Evolutionary conservation across 1,139 yeast genomes (phyloP).

Genomic region (Scheffersomyces quercinus): DNA sequence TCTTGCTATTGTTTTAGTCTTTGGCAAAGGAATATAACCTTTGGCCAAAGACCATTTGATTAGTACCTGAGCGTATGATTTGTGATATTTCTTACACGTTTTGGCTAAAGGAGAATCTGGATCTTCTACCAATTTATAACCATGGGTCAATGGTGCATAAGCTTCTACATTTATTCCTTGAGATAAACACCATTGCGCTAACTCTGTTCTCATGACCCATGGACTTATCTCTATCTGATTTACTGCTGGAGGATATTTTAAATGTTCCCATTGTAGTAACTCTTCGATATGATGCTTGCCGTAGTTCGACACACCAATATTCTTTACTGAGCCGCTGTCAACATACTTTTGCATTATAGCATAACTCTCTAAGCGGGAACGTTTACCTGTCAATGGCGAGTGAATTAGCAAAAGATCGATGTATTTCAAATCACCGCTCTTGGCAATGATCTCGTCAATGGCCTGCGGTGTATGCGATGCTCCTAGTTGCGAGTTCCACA

Average conservation of each 20-base stretch:
- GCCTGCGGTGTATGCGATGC: background rate
- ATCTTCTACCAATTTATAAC: conserved; percentile 35
- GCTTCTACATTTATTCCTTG: conserved; percentile 57
- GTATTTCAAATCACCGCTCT: conserved; percentile 21
- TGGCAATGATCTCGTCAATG: background rate
- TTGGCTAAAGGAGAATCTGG: conserved; percentile 6
- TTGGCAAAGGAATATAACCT: conserved; percentile 46
- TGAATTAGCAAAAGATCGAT: conserved; percentile 43
- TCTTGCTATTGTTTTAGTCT: conserved; percentile 28
- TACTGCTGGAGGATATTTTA: conserved; percentile 43
- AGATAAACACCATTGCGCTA: conserved; percentile 28
- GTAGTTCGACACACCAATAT: conserved; percentile 47
- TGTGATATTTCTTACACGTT: conserved; percentile 21
- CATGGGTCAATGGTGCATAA: conserved; percentile 68
- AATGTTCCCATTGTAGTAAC: conserved; percentile 32
- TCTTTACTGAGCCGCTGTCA: conserved; percentile 19
- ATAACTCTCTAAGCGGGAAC: conserved; percentile 40
- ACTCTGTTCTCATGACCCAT: conserved; percentile 41
- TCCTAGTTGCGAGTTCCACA: background rate
- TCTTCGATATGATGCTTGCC: conserved; percentile 42
- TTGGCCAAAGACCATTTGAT: conserved; percentile 41
- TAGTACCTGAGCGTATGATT: conserved; percentile 32
- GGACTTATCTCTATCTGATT: conserved; percentile 58
- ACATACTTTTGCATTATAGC: conserved; percentile 43
- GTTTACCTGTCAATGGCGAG: conserved; percentile 33